phyloP scores from a whole-genome alignment of 371 early-diverging fungal genomes.

The Mortierella sp. region DNA sequence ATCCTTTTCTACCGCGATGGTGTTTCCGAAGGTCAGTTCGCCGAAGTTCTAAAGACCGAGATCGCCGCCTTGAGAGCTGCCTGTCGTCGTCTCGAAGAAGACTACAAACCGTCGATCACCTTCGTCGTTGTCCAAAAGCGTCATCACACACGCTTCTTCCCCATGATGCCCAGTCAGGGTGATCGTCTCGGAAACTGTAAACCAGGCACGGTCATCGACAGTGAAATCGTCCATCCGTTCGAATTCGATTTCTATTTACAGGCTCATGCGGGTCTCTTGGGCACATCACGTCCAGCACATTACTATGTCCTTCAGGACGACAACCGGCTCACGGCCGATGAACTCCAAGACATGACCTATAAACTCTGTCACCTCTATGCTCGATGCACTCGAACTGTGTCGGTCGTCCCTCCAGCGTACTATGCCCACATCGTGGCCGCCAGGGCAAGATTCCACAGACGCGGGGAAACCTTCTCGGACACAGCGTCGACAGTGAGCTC shows the following conservation, averaged over 20 bases:
- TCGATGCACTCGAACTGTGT: conserved; percentile 83
- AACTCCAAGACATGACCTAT: conserved; percentile 77
- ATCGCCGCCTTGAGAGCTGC: conserved; percentile 76
- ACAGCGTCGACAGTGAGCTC: conserved; percentile 5
- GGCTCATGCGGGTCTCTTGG: conserved; percentile 83
- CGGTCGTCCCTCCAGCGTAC: conserved; percentile 81
- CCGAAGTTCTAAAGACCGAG: conserved; percentile 82
- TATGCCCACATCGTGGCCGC: conserved; percentile 88
- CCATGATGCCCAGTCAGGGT: conserved; percentile 33
- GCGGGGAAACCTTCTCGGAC: conserved; percentile 22
- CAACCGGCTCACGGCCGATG: conserved; percentile 70
- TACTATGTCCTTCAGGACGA: conserved; percentile 86
- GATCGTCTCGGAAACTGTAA: conserved; percentile 62
- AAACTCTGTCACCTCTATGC: conserved; percentile 83
- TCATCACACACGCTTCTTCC: conserved; percentile 73
- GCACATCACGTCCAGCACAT: conserved; percentile 86
- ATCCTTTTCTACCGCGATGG: conserved; percentile 96
- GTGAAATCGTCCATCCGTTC: conserved; percentile 83
- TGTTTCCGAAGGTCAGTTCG: conserved; percentile 93
- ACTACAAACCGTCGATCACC: conserved; percentile 59
- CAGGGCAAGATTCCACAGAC: conserved; percentile 73
- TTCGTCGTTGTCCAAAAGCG: conserved; percentile 78
- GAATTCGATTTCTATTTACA: conserved; percentile 93
- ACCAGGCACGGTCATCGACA: conserved; percentile 95
- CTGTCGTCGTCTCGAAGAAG: conserved; percentile 39